Evolutionary conservation across 1,284 basidiomycete species (phyloP), one percentile per base, ranked within the genome.

Genomic region (Apiotrichum siamense): DNA sequence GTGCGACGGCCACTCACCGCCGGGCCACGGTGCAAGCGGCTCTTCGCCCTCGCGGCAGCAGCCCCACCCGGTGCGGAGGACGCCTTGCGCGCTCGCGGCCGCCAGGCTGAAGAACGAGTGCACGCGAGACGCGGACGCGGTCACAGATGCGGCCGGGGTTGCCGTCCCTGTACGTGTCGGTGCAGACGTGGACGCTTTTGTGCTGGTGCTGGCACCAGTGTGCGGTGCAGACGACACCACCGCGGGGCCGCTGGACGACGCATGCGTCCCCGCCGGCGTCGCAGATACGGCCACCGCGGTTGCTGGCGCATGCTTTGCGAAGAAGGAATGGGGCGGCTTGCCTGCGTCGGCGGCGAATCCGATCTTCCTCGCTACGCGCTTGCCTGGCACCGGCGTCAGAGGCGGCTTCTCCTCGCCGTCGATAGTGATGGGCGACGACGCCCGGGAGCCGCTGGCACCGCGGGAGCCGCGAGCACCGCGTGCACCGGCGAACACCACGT

Each of bases 21-120:
- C 54, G 12, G 70, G 70, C 42, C 54, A 57, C 4, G 60, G 61
- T 0, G 64, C 60, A 2, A 12, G 17, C 47, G 56, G 60, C 49
- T 67, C 67, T 13, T 65, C 63, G 0, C 64, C 69, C 33, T 63
- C 57, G 37, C 57, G 59, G 25, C 54, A 59, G 26, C 49, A 27
- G 9, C 69, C 70, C 70, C 70, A 73, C 1, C 70, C 70, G 37
- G 64, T 47, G 44, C 58, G 60, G 32, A 66, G 26, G 26, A 40
- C 45, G 0, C 63, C 60, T 3, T 55, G 40, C 15, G 39, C 49
- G 7, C 13, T 37, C 9, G 24, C 51, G 11, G 18, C 36, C 6
- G 51, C 52, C 17, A 45, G 37, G 18, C 38, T 37, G 57, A 70
- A 70, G 57, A 72, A 69, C 1, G 55, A 36, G 50, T 69, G 65